Base-by-base conservation (phyloP, 1,139 yeast genomes). In the Yamadazyma dushanensis region DNA sequence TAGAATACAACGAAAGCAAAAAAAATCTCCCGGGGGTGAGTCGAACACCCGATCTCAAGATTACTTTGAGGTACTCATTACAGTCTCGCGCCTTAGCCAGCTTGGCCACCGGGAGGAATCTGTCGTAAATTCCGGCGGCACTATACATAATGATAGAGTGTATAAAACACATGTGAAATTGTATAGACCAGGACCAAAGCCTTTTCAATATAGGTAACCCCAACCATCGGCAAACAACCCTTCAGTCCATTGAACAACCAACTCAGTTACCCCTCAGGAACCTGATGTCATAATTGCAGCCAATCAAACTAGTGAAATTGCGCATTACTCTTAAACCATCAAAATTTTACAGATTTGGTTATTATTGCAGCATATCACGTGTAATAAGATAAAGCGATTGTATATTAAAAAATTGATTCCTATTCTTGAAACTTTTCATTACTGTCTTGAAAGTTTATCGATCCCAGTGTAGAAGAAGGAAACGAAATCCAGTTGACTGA, bases 31-130 rank as follows among this genome's bases (percentile, higher is more conserved):
- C 74, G 83, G 80, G 84, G 81, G 85, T 73, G 85, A 79, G 77
- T 80, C 84, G 86, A 80, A 80, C 86, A 73, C 85, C 82, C 84
- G 86, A 78, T 78, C 83, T 78, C 82, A 77, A 78, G 85, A 79
- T 80, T 53, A 66, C 81, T 64, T 54, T 62, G 62, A 56, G 57
- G 44, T 4, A 8, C 44, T 46, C 56, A 69, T 79, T 79, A 79
- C 85, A 79, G 85, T 78, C 85, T 78, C 80, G 80, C 83, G 83
- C 83, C 81, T 77, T 78, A 77, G 73, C 84, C 83, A 78, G 76
- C 84, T 78, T 75, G 80, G 84, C 84, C 78, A 78, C 80, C 82
- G 71, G 66, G 83, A 78, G 84, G 54, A 40, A 24, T 26, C 29
- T 16, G 21, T 7, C n/a, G n/a, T n/a, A n/a, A n/a, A n/a, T n/a